Evolutionary conservation across 306 rosid genomes (phyloP).

Genomic region (Castanea sativa): DNA sequence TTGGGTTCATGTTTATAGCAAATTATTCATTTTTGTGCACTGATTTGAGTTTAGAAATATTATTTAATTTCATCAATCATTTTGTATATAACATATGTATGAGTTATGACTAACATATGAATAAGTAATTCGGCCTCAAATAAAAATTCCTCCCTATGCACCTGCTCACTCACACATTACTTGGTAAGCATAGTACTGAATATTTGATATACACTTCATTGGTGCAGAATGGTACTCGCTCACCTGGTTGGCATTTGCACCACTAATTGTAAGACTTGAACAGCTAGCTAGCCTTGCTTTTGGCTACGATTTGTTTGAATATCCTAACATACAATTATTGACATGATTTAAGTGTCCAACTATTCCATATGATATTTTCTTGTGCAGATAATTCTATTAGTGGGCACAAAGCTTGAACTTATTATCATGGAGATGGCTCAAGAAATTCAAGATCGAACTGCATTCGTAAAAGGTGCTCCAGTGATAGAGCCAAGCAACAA

Average conservation of each 20-base stretch:
- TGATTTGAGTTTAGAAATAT: no score
- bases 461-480: slow-evolving; percentile 57
- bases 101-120: no score
- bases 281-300: background rate
- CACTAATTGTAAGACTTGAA: slow-evolving; percentile 43
- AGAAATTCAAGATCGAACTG: slow-evolving; percentile 60
- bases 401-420: slow-evolving; percentile 61
- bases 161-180: background rate
- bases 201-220: background rate
- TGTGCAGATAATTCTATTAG: slow-evolving; percentile 48
- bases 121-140: no score
- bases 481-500: slow-evolving; percentile 63
- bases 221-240: slow-evolving; percentile 57
- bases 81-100: no score
- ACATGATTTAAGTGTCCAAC: background rate
- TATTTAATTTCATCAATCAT: no score
- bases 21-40: no score
- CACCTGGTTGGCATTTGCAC: slow-evolving; percentile 52
- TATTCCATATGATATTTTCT: background rate
- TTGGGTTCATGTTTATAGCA: no score
- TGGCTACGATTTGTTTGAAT: background rate
- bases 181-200: background rate
- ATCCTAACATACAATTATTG: background rate
- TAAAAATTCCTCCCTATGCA: no score
- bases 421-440: slow-evolving; percentile 73